Percentiles rank a stretch among this genome's conserved stretches.
phyloP scores from a whole-genome alignment of 805 yeast genomes.

The Teunomyces tritomae region DNA sequence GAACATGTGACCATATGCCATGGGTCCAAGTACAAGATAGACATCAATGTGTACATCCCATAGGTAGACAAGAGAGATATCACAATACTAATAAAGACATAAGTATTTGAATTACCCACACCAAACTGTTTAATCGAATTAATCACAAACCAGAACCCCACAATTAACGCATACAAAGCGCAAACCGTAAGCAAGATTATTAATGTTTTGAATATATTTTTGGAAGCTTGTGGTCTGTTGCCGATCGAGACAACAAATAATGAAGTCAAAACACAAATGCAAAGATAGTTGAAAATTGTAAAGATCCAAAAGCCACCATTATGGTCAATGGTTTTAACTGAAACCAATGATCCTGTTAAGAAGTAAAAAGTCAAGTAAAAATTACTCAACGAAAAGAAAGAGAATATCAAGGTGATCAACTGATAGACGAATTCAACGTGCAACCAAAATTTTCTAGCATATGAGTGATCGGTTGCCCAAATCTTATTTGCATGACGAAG shows the following conservation, averaged over 20 bases:
- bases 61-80: conserved; percentile 87
- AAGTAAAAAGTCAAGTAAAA: conserved; percentile 28
- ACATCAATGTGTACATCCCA: conserved; percentile 81
- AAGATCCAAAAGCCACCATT: conserved; percentile 82
- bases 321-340: conserved; percentile 47
- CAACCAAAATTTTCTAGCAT: conserved; percentile 21
- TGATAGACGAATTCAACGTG: conserved; percentile 25
- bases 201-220: conserved; percentile 66
- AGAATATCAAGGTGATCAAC: conserved; percentile 17
- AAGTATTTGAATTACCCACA: conserved; percentile 40
- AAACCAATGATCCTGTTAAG: conserved; percentile 69
- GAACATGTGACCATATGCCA: conserved; percentile 94
- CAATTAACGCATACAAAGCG: conserved; percentile 74
- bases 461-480: conserved; percentile 25
- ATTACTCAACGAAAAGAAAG: conserved; percentile 27
- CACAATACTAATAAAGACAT: conserved; percentile 70
- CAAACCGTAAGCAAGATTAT: conserved; percentile 74
- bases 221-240: conserved; percentile 96
- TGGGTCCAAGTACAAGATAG: conserved; percentile 85
- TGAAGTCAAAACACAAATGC: conserved; percentile 80
- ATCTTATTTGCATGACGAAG: conserved; percentile 20
- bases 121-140: conserved; percentile 45
- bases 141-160: conserved; percentile 79
- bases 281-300: conserved; percentile 80
- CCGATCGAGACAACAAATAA: conserved; percentile 94